phyloP scores from a whole-genome alignment of 2,329 filamentous ascomycete genomes.

The Exophiala aquamarina region DNA sequence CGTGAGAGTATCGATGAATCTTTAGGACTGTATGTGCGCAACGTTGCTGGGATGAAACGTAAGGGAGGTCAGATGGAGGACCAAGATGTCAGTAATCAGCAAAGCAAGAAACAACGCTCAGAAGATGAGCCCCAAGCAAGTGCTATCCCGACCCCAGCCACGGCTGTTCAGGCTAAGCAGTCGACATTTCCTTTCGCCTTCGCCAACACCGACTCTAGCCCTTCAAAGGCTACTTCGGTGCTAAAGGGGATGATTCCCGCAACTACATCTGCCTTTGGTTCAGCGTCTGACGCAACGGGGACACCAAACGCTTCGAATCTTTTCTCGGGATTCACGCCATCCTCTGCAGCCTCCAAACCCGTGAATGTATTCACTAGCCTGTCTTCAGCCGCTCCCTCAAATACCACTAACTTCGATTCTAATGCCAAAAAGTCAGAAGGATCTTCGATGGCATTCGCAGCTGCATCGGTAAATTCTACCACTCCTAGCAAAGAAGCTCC shows the following conservation, averaged over 20 bases:
- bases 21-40: conserved; percentile 28
- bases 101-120: conserved; percentile 29
- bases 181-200: neutral
- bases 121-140: conserved; percentile 1
- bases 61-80: conserved; percentile 29
- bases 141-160: neutral
- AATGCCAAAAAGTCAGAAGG: no score
- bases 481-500: conserved; percentile 27
- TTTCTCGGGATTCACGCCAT: neutral
- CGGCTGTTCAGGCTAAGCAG: neutral
- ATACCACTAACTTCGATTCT: no score
- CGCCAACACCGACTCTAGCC: neutral
- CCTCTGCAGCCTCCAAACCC: conserved; percentile 4
- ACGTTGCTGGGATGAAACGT: conserved; percentile 29
- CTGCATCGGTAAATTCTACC: conserved; percentile 15
- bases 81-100: conserved; percentile 15
- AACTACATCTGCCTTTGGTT: neutral
- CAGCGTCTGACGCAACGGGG: neutral
- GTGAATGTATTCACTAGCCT: conserved; percentile 3
- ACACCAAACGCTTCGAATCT: conserved; percentile 6
- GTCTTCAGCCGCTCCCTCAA: no score
- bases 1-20: conserved; percentile 39
- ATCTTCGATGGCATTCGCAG: neutral
- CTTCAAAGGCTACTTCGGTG: neutral
- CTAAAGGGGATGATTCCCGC: neutral